Conservation (phyloP, 2,329 filamentous ascomycete species). For the Hypoxylon sp. region DNA sequence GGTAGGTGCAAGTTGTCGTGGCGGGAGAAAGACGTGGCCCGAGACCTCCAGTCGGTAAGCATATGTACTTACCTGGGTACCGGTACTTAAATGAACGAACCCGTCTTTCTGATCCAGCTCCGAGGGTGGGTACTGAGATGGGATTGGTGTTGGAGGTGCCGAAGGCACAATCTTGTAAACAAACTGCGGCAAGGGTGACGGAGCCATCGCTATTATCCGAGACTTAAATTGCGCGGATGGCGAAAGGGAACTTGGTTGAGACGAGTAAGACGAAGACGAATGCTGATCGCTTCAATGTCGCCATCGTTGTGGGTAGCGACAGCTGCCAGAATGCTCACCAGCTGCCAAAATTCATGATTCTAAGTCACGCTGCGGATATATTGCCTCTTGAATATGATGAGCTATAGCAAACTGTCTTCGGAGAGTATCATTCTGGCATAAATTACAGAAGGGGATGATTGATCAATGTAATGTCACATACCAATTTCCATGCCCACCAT, state of each 20-base stretch:
- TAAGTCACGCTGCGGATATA: neutral
- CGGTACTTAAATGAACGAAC: conserved; percentile 73
- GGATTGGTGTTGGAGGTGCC: conserved; percentile 68
- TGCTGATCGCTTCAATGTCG: conserved; percentile 11
- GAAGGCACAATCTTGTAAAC: conserved; percentile 74
- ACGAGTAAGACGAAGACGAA: conserved; percentile 16
- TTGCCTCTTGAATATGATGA: neutral
- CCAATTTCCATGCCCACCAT: neutral
- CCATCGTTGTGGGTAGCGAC: neutral
- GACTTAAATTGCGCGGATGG: neutral
- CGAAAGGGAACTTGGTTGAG: neutral
- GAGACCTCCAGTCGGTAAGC: neutral
- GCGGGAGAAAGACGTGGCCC: neutral
- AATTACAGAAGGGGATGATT: neutral
- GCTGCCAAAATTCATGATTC: conserved; percentile 1
- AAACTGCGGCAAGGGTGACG: conserved; percentile 57
- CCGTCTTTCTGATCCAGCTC: conserved; percentile 72
- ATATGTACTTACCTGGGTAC: conserved; percentile 62
- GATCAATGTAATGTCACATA: neutral
- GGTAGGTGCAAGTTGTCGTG: neutral
- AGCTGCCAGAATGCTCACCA: conserved; percentile 21
- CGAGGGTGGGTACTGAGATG: conserved; percentile 69
- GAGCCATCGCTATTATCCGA: conserved; percentile 36
- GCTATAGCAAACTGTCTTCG: too few species aligned
- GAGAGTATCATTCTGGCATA: neutral